Evolutionary conservation across 2,329 filamentous ascomycete species (phyloP), one percentile per base, ranked within the genome.

Genomic region (Epicoccum nigrum): DNA sequence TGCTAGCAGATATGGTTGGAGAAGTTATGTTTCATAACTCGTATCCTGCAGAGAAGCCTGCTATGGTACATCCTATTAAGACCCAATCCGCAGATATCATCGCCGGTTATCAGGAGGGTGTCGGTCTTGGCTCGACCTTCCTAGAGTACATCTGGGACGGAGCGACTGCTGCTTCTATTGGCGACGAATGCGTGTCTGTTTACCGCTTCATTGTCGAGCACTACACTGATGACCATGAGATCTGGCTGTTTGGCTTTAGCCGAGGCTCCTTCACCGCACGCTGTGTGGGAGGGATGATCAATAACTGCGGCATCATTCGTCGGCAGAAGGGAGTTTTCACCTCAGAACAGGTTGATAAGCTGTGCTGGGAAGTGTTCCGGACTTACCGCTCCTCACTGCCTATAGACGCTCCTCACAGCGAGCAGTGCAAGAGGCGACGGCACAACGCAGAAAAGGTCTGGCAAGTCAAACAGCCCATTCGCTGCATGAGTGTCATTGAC

Each of bases 211-310:
- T 74, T 19, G 71, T 71, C 0, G 60, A 72, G 17, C 51, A 73
- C 45, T 74, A 64, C 42, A 66, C 62, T 1, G 44, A 51, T 4
- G 65, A 68, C 1, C 72, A 78, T 41, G 74, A 75, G 9, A 77
- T 79, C 33, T 79, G 74, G 60, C 57, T 79, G 3, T 68, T 78
- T 27, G 77, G 77, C 2, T 78, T 78, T 58, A 77, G 74, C 5
- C 67, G 77, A 31, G 76, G 77, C n/a, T 72, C 77, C 1, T 79
- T 73, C 51, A 79, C 74, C 0, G 72, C 73, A 21, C 71, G 76
- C 7, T 74, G 70, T 40, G 67, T 78, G 0, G 75, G 72, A 3
- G 76, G 76, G 37, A 74, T 79, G 62, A 73, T 79, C 42, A 73
- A 73, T 28, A 74, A 76, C 15, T 70, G 76, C 25, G 76, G 76